Conservation (phyloP, 768 basidiomycete species). For the Amanita phalloides region DNA sequence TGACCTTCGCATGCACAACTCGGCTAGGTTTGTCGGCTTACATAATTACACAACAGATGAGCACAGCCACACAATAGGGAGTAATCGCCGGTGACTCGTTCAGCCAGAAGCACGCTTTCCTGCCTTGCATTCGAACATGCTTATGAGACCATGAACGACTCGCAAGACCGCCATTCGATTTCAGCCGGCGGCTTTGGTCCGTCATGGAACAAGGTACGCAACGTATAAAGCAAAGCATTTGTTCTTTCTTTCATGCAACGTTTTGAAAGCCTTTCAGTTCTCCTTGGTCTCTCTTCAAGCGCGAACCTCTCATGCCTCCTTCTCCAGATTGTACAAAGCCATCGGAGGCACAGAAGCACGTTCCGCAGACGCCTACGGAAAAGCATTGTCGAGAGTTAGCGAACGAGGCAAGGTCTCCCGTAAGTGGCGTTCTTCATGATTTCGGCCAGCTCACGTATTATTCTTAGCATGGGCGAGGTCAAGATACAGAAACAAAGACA, state of each 20-base stretch:
- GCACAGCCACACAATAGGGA: neutral
- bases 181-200: neutral
- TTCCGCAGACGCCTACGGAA: neutral
- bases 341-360: neutral
- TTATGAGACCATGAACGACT: neutral
- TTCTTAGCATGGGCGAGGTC: neutral
- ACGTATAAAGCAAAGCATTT: neutral
- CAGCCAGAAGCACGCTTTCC: no score
- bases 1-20: no score
- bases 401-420: neutral
- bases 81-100: neutral
- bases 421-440: neutral
- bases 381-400: neutral
- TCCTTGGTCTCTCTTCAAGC: neutral
- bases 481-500: neutral
- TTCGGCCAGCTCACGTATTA: neutral
- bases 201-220: neutral
- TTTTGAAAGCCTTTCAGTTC: neutral
- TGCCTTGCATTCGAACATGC: neutral
- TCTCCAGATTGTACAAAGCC: neutral
- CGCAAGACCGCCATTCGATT: neutral
- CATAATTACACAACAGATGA: no score
- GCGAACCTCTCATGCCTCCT: neutral
- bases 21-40: no score
- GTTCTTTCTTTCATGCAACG: neutral